Evolutionary conservation across 805 yeast species (phyloP).

Genomic region (Zygotorulaspora florentina): DNA sequence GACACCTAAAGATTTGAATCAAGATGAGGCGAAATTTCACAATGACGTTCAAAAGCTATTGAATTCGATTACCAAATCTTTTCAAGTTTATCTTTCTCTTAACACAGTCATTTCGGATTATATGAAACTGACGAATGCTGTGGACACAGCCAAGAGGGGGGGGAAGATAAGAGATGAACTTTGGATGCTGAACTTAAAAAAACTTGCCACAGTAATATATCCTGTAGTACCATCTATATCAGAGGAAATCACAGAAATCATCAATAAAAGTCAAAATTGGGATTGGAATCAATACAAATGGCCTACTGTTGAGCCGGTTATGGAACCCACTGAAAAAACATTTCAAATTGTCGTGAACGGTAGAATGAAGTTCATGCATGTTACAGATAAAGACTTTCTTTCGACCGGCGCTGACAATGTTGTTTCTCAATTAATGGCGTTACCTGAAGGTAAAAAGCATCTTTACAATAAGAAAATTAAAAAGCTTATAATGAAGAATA

Average conservation of each 20-base stretch:
- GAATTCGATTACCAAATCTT: conserved; percentile 52
- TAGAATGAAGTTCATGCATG: conserved; percentile 50
- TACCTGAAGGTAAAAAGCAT: conserved; percentile 41
- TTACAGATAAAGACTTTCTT: conserved; percentile 37
- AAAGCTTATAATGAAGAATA: conserved; percentile 53
- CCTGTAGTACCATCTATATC: conserved; percentile 80
- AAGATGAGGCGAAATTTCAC: conserved; percentile 52
- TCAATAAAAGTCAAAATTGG: conserved; percentile 24
- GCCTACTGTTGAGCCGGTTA: conserved; percentile 49
- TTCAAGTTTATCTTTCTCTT: conserved; percentile 55
- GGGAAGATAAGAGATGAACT: conserved; percentile 39
- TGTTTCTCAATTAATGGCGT: conserved; percentile 34
- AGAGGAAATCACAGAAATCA: conserved; percentile 74
- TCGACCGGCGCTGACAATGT: conserved; percentile 35
- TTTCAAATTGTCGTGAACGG: conserved; percentile 74
- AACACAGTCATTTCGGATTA: conserved; percentile 86
- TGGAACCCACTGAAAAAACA: conserved; percentile 37
- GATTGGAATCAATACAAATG: conserved; percentile 43
- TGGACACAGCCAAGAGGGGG: conserved; percentile 40
- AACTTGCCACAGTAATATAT: conserved; percentile 57
- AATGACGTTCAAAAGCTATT: conserved; percentile 51
- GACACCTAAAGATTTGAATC: conserved; percentile 27
- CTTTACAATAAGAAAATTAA: conserved; percentile 41
- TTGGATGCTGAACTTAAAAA: conserved; percentile 46
- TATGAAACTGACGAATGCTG: conserved; percentile 70